Conservation (phyloP, 139 green algal genomes). For the Ettlia oleoabundans region DNA sequence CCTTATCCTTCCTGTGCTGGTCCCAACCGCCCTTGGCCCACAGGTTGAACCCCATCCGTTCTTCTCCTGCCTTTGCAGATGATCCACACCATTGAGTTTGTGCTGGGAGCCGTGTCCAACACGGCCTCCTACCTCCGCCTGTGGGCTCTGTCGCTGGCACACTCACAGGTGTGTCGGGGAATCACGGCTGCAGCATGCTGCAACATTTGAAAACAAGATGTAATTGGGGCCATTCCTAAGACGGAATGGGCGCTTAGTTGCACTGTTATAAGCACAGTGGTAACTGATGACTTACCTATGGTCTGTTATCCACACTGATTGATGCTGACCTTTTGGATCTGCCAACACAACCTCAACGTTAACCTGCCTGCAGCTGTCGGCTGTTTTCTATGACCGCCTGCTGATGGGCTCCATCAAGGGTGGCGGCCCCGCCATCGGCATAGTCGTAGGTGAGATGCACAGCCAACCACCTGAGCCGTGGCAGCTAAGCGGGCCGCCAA, state of each 20-base stretch:
- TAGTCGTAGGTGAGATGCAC: conserved; percentile 79
- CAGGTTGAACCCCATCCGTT: too few relatives aligned
- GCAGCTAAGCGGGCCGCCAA: too few relatives aligned
- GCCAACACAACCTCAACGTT: not conserved
- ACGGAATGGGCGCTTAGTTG: too few relatives aligned
- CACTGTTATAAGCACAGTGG: too few relatives aligned
- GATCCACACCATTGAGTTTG: conserved; percentile 99
- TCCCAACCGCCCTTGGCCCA: not conserved
- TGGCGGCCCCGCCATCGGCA: conserved; percentile 51
- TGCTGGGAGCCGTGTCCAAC: conserved; percentile 98
- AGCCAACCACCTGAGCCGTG: too few relatives aligned
- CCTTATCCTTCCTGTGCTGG: too few relatives aligned
- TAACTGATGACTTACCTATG: too few relatives aligned
- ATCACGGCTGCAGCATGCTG: too few relatives aligned
- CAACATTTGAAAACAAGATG: too few relatives aligned
- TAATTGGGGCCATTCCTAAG: too few relatives aligned
- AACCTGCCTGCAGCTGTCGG: conserved; percentile 79
- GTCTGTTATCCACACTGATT: too few relatives aligned
- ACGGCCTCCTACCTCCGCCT: conserved; percentile 98
- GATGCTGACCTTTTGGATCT: not conserved
- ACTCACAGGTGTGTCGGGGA: too few relatives aligned
- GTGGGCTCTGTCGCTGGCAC: conserved; percentile 96
- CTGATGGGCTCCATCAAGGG: conserved; percentile 80
- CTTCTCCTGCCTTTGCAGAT: conserved; percentile 56
- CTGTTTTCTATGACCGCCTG: conserved; percentile 95